Conservation (phyloP, 2,329 filamentous ascomycete genomes). For the Alternaria viburni region DNA sequence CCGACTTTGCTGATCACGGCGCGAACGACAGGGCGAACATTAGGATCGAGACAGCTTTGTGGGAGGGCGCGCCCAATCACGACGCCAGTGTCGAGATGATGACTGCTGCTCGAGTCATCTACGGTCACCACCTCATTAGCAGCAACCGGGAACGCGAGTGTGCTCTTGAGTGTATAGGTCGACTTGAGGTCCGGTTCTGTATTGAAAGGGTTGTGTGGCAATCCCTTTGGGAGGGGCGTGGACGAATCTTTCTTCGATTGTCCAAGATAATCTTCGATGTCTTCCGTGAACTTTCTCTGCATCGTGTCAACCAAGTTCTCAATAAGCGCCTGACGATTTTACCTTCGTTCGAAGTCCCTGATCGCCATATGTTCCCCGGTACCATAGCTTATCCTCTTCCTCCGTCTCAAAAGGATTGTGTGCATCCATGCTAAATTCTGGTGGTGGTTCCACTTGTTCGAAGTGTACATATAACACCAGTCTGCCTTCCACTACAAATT, state of each 20-base stretch:
- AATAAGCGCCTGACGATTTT: not conserved
- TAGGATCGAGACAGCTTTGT: not conserved
- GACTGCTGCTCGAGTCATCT: not conserved
- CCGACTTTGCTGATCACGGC: not conserved
- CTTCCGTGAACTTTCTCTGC: not conserved
- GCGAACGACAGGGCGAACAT: not conserved
- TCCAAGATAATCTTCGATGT: not conserved
- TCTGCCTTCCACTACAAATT: not conserved
- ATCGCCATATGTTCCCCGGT: not conserved
- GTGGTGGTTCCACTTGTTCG: not conserved
- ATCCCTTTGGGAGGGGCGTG: not conserved
- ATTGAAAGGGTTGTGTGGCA: not conserved
- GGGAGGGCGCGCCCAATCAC: not conserved
- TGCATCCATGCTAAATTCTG: not conserved
- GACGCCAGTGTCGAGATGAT: not conserved
- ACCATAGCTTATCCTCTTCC: not conserved
- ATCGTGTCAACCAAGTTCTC: not conserved
- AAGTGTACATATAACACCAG: not conserved
- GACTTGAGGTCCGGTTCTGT: not conserved
- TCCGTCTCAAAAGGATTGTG: not conserved
- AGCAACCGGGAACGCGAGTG: not conserved
- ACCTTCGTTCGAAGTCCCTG: not conserved
- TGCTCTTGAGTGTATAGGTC: not conserved
- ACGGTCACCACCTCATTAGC: not conserved
- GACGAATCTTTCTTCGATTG: not conserved